Evolutionary conservation across 2,329 filamentous ascomycete species (phyloP).

Genomic region (Periglandula ipomoeae): DNA sequence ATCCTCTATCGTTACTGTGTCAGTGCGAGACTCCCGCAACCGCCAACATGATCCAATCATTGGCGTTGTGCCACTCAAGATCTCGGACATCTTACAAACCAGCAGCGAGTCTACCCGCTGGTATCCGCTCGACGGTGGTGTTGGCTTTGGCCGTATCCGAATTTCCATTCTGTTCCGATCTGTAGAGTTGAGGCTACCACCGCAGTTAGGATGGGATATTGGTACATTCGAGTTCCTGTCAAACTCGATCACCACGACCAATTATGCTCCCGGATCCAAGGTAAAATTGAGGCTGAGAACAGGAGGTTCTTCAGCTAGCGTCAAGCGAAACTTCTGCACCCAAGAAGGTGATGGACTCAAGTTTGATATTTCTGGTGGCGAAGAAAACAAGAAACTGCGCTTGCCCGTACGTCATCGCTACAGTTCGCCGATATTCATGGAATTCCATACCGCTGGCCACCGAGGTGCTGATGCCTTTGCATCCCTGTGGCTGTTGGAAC

Average conservation of each 20-base stretch:
- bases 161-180: conserved; percentile 87
- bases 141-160: conserved; percentile 82
- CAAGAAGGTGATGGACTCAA: conserved; percentile 44
- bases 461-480: conserved; percentile 67
- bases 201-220: conserved; percentile 88
- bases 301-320: conserved; percentile 67
- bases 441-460: conserved; percentile 64
- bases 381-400: conserved; percentile 42
- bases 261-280: conserved; percentile 54
- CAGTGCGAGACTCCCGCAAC: conserved; percentile 80
- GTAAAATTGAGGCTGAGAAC: conserved; percentile 74
- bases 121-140: conserved; percentile 94
- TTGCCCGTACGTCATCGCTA: conserved; percentile 88
- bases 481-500: conserved; percentile 74
- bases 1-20: conserved; percentile 74
- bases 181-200: conserved; percentile 78
- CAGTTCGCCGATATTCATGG: conserved; percentile 80
- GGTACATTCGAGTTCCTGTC: conserved; percentile 86
- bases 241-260: conserved; percentile 55
- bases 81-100: conserved; percentile 81
- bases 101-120: conserved; percentile 80
- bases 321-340: conserved; percentile 54
- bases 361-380: conserved; percentile 39
- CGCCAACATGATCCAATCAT: conserved; percentile 91
- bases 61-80: conserved; percentile 79